A percentile compares a stretch with the other conserved stretches of the same genome.
Conservation (phyloP, 179 eudicot species). For the Actinidia arguta region DNA sequence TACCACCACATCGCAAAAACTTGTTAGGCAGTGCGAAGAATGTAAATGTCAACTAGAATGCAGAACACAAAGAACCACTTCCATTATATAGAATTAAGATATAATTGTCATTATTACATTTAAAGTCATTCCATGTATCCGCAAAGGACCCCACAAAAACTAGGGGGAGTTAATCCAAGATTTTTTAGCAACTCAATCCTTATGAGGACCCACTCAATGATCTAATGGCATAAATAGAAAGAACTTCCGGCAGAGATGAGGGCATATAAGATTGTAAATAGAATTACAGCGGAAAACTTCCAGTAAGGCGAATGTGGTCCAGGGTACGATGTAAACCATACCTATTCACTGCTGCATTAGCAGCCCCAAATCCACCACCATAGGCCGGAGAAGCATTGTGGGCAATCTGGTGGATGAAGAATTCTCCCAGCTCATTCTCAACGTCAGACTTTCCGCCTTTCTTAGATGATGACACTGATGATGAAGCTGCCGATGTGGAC, state of each 20-base stretch:
- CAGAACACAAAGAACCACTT: slow-evolving; percentile 2
- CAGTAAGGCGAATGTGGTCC: slow-evolving; percentile 84
- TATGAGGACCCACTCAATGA: slow-evolving; percentile 15
- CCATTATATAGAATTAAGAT: not conserved
- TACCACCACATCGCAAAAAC: no score
- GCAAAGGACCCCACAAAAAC: slow-evolving; percentile 25
- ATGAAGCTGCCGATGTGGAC: slow-evolving; percentile 60
- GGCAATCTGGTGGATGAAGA: slow-evolving; percentile 90
- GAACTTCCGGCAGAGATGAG: slow-evolving; percentile 1
- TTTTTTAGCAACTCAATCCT: slow-evolving; percentile 25
- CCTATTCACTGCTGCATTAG: slow-evolving; percentile 82
- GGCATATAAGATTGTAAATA: not conserved
- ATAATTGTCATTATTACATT: not conserved
- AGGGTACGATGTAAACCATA: slow-evolving; percentile 83
- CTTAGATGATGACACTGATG: slow-evolving; percentile 63
- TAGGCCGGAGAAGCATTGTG: slow-evolving; percentile 91
- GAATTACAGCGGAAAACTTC: slow-evolving; percentile 70
- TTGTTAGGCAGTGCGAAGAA: not conserved
- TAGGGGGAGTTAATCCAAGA: slow-evolving; percentile 19
- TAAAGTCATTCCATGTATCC: slow-evolving; percentile 20
- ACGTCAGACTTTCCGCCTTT: slow-evolving; percentile 79
- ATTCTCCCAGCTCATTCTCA: slow-evolving; percentile 84
- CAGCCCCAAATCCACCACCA: slow-evolving; percentile 93
- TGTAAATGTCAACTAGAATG: not conserved
- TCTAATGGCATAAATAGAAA: not conserved